Percentiles rank a stretch among this genome's conserved stretches.
Conservation (phyloP, 2,329 filamentous ascomycete genomes). For the Ustulina deusta region DNA sequence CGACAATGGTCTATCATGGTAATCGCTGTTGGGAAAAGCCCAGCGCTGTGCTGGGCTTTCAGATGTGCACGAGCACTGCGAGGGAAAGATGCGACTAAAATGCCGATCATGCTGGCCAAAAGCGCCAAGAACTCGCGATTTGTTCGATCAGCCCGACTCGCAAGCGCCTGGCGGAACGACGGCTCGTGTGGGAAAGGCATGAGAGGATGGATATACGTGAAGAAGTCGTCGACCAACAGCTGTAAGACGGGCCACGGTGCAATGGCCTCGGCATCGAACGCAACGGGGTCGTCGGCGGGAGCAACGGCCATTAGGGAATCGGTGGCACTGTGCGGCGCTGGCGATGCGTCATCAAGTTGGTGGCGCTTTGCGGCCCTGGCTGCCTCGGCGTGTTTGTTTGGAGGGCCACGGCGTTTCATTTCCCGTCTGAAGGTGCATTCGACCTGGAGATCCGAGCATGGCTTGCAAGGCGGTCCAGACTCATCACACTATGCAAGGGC, state of each 20-base stretch:
- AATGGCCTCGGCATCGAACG: slow-evolving; percentile 75
- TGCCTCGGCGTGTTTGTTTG: slow-evolving; percentile 69
- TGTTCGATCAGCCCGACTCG: slow-evolving; percentile 72
- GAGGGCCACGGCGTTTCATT: slow-evolving; percentile 69
- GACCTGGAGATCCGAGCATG: slow-evolving; percentile 67
- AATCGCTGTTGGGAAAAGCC: slow-evolving; percentile 75
- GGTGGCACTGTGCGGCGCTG: slow-evolving; percentile 61
- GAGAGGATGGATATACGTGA: slow-evolving; percentile 83
- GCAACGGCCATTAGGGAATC: slow-evolving; percentile 63
- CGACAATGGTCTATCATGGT: slow-evolving; percentile 78
- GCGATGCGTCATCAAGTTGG: slow-evolving; percentile 55
- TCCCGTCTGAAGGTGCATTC: slow-evolving; percentile 69
- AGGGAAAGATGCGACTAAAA: slow-evolving; percentile 81
- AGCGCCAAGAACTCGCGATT: slow-evolving; percentile 77
- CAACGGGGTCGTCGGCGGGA: slow-evolving; percentile 52
- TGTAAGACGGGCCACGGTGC: slow-evolving; percentile 76
- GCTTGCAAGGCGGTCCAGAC: slow-evolving; percentile 66
- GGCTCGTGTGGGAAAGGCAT: slow-evolving; percentile 83
- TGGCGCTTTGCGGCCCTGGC: slow-evolving; percentile 65
- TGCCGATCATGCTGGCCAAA: slow-evolving; percentile 79
- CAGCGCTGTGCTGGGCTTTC: slow-evolving; percentile 72
- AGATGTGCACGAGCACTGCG: slow-evolving; percentile 77
- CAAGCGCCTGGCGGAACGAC: slow-evolving; percentile 77
- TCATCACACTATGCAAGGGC: slow-evolving; percentile 61
- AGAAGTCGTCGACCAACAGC: slow-evolving; percentile 82